Base-by-base conservation (phyloP, 2,329 filamentous ascomycete species). In the Fusarium humuli region DNA sequence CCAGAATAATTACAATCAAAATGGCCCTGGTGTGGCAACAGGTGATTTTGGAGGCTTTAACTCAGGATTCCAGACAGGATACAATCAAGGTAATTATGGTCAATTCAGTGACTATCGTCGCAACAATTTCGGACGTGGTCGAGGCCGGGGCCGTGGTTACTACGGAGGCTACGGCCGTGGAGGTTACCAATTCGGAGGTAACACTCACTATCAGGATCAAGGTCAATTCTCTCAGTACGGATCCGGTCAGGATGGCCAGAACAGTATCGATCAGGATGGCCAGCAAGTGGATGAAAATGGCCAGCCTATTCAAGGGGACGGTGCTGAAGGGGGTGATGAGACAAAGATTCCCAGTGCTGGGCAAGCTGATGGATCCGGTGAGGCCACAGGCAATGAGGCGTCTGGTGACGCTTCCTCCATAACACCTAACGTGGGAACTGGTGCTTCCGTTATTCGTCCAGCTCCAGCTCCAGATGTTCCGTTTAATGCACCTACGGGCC, bases 1-100 rank as follows among this genome's bases (percentile, higher is more conserved):
- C 86, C 91, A 92, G 91, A 91, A 93, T 93, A 94, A 93, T 91
- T 93, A 89, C 90, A 94, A 90, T 90, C 85, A 91, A 92, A 93
- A 89, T 92, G 90, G 89, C 88, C 87, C 88, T 87, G 89, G 90
- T 86, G 92, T 92, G 88, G 90, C 89, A 83, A 86, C 87, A 86
- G 90, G 90, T 92, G 91, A 93, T 84, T 93, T 88, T 89, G 91
- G 91, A 84, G 87, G 88, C 84, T 90, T 91, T 88, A 91, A 92
- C 86, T 86, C 89, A 86, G 90, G 90, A 84, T 93, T 88, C 86
- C 87, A 87, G 82, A 91, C 90, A 90, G 92, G 88, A 85, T 91
- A 86, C 88, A 91, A 90, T 88, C 89, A 91, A 89, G 91, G 91
- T 90, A 93, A 93, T 87, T 94, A 92, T 89, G 90, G 90, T 82